A percentile compares a stretch with the other conserved stretches of the same genome.
Evolutionary conservation across 805 yeast species (phyloP).

Genomic region (Metschnikowia amazonensis): DNA sequence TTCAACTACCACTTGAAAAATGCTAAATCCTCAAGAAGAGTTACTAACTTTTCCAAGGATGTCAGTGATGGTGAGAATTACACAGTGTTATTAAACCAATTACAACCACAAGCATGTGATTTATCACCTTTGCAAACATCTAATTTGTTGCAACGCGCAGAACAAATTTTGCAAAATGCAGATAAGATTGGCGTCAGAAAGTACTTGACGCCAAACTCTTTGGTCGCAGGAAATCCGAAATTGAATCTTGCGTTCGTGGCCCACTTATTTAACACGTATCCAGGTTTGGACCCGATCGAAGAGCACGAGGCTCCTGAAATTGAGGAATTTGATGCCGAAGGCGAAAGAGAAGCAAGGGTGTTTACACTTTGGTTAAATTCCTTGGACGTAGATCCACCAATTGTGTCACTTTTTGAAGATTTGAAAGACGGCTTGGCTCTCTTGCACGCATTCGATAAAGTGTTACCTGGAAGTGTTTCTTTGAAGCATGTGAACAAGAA

Average conservation of each 20-base stretch:
- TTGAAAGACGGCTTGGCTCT: constrained; percentile 87
- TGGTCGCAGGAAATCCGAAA: constrained; percentile 95
- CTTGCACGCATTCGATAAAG: constrained; percentile 92
- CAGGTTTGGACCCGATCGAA: constrained; percentile 93
- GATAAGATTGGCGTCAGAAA: constrained; percentile 90
- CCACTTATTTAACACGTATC: constrained; percentile 91
- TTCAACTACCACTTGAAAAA: constrained; percentile 93
- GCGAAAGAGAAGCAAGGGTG: constrained; percentile 98
- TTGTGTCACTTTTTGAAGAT: constrained; percentile 87
- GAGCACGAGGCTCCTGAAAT: constrained; percentile 89
- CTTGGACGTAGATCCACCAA: constrained; percentile 92
- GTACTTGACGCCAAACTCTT: constrained; percentile 87
- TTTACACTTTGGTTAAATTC: constrained; percentile 97
- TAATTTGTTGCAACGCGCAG: constrained; percentile 80
- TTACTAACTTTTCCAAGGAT: constrained; percentile 79
- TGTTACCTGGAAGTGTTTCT: constrained; percentile 88
- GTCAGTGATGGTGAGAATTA: constrained; percentile 94
- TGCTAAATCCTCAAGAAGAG: constrained; percentile 85
- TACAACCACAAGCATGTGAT: constrained; percentile 80
- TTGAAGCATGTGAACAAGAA: constrained; percentile 76
- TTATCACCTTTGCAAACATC: constrained; percentile 73
- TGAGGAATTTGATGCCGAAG: constrained; percentile 98
- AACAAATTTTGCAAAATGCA: constrained; percentile 78
- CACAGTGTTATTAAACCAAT: constrained; percentile 82
- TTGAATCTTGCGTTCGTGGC: constrained; percentile 97